Conservation (phyloP, 2,329 filamentous ascomycete species). For the Incumbomyces lentus region DNA sequence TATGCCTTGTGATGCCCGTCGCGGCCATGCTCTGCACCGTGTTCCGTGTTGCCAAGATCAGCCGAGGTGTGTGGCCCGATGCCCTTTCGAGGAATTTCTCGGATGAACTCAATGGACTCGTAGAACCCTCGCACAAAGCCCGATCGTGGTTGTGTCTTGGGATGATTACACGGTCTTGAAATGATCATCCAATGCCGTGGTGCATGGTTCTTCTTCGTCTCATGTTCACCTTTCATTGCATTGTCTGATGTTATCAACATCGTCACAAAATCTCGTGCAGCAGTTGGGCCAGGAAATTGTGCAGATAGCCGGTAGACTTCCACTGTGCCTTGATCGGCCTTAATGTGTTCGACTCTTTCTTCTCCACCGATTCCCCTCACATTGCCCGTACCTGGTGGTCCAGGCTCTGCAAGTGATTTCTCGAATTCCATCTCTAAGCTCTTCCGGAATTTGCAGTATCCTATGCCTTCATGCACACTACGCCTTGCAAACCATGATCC, state of each 20-base stretch:
- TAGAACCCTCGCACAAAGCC: slow-evolving; percentile 78
- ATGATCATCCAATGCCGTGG: slow-evolving; percentile 74
- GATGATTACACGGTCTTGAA: slow-evolving; percentile 72
- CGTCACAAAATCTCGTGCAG: slow-evolving; percentile 79
- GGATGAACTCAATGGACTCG: slow-evolving; percentile 82
- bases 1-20: background rate
- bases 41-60: background rate
- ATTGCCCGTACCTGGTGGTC: slow-evolving; percentile 59
- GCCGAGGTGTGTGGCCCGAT: slow-evolving; percentile 25
- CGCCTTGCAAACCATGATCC: slow-evolving; percentile 83
- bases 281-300: slow-evolving; percentile 79
- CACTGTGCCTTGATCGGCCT: slow-evolving; percentile 29
- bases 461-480: slow-evolving; percentile 68
- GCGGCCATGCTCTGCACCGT: background rate
- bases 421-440: slow-evolving; percentile 71
- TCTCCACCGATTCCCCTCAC: slow-evolving; percentile 82
- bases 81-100: slow-evolving; percentile 59
- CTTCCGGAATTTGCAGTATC: slow-evolving; percentile 66
- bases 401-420: slow-evolving; percentile 62
- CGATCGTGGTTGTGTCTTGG: slow-evolving; percentile 56
- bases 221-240: slow-evolving; percentile 26
- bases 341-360: slow-evolving; percentile 55
- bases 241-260: slow-evolving; percentile 57
- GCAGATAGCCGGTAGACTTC: slow-evolving; percentile 76
- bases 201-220: slow-evolving; percentile 12